Evolutionary conservation across 441 rosid species (phyloP).

Genomic region (Aleurites moluccanus): DNA sequence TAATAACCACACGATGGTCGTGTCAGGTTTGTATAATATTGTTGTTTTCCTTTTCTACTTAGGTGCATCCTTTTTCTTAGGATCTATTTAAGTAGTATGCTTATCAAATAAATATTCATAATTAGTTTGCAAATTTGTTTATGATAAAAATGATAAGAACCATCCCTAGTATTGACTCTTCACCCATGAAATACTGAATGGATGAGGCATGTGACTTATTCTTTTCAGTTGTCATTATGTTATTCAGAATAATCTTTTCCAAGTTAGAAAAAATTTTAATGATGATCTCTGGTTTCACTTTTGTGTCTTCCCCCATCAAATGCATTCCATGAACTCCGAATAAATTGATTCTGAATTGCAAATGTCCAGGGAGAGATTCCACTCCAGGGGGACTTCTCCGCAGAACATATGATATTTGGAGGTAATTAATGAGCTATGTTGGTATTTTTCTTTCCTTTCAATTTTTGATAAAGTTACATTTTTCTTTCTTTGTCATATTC

Average conservation of each 20-base stretch:
- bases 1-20: too few relatives aligned
- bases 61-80: not conserved
- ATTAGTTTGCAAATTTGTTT: not conserved
- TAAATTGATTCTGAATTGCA: conserved; percentile 3
- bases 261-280: not conserved
- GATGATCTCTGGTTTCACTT: not conserved
- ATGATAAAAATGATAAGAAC: not conserved
- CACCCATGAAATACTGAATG: not conserved
- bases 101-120: not conserved
- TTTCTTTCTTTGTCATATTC: not conserved
- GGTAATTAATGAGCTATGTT: conserved; percentile 38
- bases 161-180: not conserved
- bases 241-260: not conserved
- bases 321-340: conserved; percentile 2
- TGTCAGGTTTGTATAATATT: not conserved
- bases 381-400: conserved; percentile 87
- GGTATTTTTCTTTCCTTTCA: conserved; percentile 7
- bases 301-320: not conserved
- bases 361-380: conserved; percentile 81
- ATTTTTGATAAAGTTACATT: not conserved
- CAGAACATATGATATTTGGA: conserved; percentile 88
- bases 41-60: not conserved
- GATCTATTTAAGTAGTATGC: not conserved
- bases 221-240: not conserved
- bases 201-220: not conserved